Evolutionary conservation across 192 early-diverging fungal species (phyloP).

Genomic region (Umbelopsis ramanniana): DNA sequence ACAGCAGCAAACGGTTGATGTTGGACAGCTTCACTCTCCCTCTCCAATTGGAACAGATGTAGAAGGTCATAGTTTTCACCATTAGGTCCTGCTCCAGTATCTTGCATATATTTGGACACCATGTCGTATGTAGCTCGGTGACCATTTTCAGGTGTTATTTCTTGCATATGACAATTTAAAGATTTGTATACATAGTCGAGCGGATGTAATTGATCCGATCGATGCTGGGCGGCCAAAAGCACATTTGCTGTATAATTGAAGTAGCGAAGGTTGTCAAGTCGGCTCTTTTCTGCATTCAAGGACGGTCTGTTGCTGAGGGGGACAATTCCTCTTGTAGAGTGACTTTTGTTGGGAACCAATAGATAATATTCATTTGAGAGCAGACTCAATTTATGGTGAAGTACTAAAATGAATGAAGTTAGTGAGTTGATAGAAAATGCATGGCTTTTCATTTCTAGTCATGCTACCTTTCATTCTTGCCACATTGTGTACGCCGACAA

Average conservation of each 20-base stretch:
- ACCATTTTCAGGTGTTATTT: slow-evolving; percentile 3
- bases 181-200: slow-evolving; percentile 40
- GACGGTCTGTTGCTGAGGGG: slow-evolving; percentile 46
- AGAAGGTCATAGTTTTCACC: slow-evolving; percentile 41
- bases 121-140: slow-evolving; percentile 18
- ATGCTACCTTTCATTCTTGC: slow-evolving; percentile 17
- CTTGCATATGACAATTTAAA: slow-evolving; percentile 27
- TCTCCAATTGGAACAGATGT: slow-evolving; percentile 59
- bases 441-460: neutral
- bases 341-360: slow-evolving; percentile 66
- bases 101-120: slow-evolving; percentile 34
- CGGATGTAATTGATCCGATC: slow-evolving; percentile 21
- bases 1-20: slow-evolving; percentile 51
- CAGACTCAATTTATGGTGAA: slow-evolving; percentile 26
- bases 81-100: neutral
- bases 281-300: slow-evolving; percentile 1
- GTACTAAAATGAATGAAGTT: neutral
- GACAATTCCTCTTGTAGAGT: slow-evolving; percentile 49
- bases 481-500: neutral
- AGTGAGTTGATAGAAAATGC: neutral
- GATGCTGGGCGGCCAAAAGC: slow-evolving; percentile 37
- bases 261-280: slow-evolving; percentile 29
- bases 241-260: slow-evolving; percentile 40
- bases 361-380: slow-evolving; percentile 68
- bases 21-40: slow-evolving; percentile 59